Percentiles rank a stretch among this genome's conserved stretches.
phyloP scores from a whole-genome alignment of 768 basidiomycete species.

The Lentinula edodes region DNA sequence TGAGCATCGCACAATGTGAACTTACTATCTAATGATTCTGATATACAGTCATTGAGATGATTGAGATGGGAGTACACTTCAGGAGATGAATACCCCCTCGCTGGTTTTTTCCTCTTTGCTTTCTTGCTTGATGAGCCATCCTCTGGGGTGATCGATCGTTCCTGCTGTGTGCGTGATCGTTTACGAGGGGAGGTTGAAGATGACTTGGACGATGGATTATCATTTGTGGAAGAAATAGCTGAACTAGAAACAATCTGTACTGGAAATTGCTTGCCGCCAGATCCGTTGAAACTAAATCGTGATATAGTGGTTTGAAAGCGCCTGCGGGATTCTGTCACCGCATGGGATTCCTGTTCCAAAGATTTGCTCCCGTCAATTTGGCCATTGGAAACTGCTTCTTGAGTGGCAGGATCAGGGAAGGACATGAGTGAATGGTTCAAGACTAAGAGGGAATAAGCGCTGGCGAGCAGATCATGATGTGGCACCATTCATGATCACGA shows the following conservation, averaged over 20 bases:
- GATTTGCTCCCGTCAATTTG: background rate
- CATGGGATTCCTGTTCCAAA: background rate
- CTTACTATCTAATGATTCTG: conserved; percentile 52
- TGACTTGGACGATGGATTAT: background rate
- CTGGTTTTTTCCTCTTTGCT: conserved; percentile 25
- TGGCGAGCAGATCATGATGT: too few species aligned
- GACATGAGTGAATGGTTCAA: background rate
- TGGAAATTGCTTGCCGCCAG: background rate
- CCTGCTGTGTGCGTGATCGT: background rate
- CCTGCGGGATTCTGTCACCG: background rate
- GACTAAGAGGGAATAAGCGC: background rate
- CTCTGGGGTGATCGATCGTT: background rate
- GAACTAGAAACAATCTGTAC: background rate
- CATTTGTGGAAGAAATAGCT: background rate
- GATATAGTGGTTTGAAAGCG: background rate
- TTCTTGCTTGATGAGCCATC: conserved; percentile 5
- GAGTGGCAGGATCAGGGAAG: background rate
- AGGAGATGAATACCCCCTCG: conserved; percentile 43
- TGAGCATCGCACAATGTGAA: conserved; percentile 3
- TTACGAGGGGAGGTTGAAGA: background rate
- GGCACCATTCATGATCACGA: too few species aligned
- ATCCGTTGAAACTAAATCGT: background rate
- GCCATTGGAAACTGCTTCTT: background rate
- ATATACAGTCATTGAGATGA: conserved; percentile 47
- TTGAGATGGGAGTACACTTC: conserved; percentile 48